These are phyloP conservation scores for Paratinospora sagittata DNA, from an alignment of 164 flowering plant species.

Conservation along the genomic window DNA sequence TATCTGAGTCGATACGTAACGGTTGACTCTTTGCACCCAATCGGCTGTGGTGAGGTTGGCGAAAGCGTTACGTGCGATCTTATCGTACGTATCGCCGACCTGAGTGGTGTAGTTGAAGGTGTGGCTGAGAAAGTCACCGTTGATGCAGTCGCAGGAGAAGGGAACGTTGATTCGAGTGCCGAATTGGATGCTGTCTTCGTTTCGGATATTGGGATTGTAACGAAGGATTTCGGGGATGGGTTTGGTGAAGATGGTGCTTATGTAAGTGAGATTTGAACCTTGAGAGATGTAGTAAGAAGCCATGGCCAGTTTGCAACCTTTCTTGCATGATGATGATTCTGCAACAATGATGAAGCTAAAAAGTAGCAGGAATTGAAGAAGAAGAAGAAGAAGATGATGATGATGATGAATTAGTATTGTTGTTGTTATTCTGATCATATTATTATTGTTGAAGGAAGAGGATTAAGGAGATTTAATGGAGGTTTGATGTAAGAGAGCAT, in stretches of 20 bases:
- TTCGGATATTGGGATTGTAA: slow-evolving; percentile 29
- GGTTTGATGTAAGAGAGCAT: too few species aligned
- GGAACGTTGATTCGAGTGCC: slow-evolving; percentile 37
- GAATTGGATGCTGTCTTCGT: slow-evolving; percentile 23
- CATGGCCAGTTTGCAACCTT: slow-evolving; percentile 44
- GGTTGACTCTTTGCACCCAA: slow-evolving; percentile 30
- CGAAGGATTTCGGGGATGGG: slow-evolving; percentile 8
- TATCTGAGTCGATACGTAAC: slow-evolving; percentile 16
- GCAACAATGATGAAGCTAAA: background rate
- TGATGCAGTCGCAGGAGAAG: slow-evolving; percentile 51
- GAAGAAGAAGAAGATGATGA: too few species aligned
- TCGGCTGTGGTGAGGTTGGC: slow-evolving; percentile 36
- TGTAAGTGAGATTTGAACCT: slow-evolving; percentile 31
- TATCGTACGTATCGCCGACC: slow-evolving; percentile 34
- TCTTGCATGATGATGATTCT: slow-evolving; percentile 35
- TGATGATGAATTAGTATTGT: background rate
- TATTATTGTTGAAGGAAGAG: too few species aligned
- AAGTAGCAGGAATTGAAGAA: background rate
- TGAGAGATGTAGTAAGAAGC: slow-evolving; percentile 57
- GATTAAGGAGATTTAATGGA: too few species aligned
- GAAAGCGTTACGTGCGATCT: slow-evolving; percentile 27
- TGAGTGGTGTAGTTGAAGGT: slow-evolving; percentile 28
- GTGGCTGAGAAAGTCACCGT: slow-evolving; percentile 37
- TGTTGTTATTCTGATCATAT: background rate
- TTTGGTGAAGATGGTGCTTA: slow-evolving; percentile 18